Evolutionary conservation across 495 filamentous ascomycete genomes (phyloP).

Genomic region (Penicillium atrosanguineum): DNA sequence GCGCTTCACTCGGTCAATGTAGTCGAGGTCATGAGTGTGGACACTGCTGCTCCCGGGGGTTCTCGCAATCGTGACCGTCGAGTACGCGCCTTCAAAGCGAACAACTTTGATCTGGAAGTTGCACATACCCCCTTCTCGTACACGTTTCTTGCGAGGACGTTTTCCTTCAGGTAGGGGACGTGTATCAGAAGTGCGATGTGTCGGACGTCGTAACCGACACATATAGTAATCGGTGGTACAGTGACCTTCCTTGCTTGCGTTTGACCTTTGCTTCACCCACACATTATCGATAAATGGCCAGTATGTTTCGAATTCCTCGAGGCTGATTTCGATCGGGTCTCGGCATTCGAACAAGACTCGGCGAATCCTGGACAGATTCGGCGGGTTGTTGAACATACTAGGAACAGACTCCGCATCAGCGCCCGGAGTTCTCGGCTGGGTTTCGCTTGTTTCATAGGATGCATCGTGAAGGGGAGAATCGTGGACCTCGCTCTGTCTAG

Average conservation of each 20-base stretch:
- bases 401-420: conserved; percentile 4
- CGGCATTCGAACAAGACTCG: conserved; percentile 50
- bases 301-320: conserved; percentile 51
- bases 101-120: conserved; percentile 53
- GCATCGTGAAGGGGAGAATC: neutral
- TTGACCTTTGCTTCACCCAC: conserved; percentile 52
- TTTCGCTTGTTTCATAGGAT: neutral
- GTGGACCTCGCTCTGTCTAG: conserved; percentile 9
- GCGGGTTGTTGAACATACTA: conserved; percentile 42
- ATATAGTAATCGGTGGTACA: conserved; percentile 53
- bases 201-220: conserved; percentile 48
- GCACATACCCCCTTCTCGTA: conserved; percentile 50
- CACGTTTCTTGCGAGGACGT: conserved; percentile 47
- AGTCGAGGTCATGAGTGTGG: conserved; percentile 51
- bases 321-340: conserved; percentile 51
- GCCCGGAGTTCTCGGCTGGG: neutral
- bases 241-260: conserved; percentile 48
- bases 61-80: conserved; percentile 40
- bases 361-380: conserved; percentile 45
- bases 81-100: conserved; percentile 46
- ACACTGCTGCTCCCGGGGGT: conserved; percentile 40
- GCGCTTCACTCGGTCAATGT: conserved; percentile 51
- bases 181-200: conserved; percentile 39
- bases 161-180: conserved; percentile 52
- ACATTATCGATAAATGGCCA: conserved; percentile 57